Conservation (phyloP, 108 stramenopile genomes). For the Ochromonas danica region DNA sequence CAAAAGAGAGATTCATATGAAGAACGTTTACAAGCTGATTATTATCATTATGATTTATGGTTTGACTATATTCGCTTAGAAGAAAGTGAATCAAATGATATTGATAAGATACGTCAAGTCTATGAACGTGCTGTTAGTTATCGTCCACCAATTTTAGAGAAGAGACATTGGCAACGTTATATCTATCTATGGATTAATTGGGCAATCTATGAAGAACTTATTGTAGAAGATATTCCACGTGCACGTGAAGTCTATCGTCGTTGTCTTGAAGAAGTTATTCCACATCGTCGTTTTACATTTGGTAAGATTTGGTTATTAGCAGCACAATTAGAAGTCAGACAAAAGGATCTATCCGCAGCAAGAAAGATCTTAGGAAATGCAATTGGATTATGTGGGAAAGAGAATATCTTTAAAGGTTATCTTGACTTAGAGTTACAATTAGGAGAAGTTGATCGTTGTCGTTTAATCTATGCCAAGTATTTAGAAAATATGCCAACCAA, state of each 20-base stretch:
- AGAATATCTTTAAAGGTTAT: slow-evolving; percentile 85
- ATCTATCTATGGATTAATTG: slow-evolving; percentile 98
- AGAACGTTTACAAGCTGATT: slow-evolving; percentile 63
- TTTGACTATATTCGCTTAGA: slow-evolving; percentile 94
- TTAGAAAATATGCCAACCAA: slow-evolving; percentile 84
- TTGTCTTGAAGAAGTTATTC: slow-evolving; percentile 79
- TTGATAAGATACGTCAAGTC: slow-evolving; percentile 67
- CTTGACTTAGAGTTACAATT: slow-evolving; percentile 88
- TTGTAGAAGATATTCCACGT: slow-evolving; percentile 67
- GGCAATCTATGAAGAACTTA: slow-evolving; percentile 88
- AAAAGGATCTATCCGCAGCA: slow-evolving; percentile 78
- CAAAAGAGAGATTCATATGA: slow-evolving; percentile 84
- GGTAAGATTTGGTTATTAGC: slow-evolving; percentile 94
- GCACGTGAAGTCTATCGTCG: slow-evolving; percentile 82
- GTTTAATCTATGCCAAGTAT: slow-evolving; percentile 76
- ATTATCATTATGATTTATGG: slow-evolving; percentile 94
- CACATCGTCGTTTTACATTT: slow-evolving; percentile 89
- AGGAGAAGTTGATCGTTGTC: slow-evolving; percentile 96
- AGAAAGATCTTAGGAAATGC: slow-evolving; percentile 88
- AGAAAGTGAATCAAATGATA: slow-evolving; percentile 59
- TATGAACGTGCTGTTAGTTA: slow-evolving; percentile 92
- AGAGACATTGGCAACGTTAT: slow-evolving; percentile 92
- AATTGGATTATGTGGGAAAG: slow-evolving; percentile 82
- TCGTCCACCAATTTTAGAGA: slow-evolving; percentile 73
- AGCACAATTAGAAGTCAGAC: slow-evolving; percentile 87